phyloP scores from a whole-genome alignment of 345 rosid species.

The Laguncularia racemosa region DNA sequence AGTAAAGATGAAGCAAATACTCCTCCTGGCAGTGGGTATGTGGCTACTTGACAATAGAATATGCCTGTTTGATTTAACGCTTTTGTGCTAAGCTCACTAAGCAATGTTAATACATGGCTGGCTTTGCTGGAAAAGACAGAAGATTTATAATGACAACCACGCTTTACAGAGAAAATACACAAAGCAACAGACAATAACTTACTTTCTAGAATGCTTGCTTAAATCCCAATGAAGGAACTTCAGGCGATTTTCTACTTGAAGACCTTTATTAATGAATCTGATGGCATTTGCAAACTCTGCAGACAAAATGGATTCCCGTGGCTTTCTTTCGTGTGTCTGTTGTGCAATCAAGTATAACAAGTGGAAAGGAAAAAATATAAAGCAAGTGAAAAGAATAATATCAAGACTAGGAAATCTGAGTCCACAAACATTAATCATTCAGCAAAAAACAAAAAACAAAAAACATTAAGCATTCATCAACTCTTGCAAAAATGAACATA shows the following conservation, averaged over 20 bases:
- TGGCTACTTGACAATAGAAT: constrained; percentile 52
- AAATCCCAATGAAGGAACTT: constrained; percentile 91
- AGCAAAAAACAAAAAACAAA: not conserved
- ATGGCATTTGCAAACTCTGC: constrained; percentile 78
- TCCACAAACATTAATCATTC: not conserved
- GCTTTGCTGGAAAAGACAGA: constrained; percentile 40
- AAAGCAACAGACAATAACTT: constrained; percentile 10
- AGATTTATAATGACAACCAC: constrained; percentile 8
- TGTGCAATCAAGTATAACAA: constrained; percentile 16
- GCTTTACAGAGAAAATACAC: constrained; percentile 1
- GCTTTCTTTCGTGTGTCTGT: constrained; percentile 79
- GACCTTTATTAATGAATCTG: constrained; percentile 50
- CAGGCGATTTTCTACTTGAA: constrained; percentile 54
- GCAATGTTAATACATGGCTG: constrained; percentile 57
- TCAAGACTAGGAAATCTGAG: not conserved
- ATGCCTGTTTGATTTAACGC: constrained; percentile 74
- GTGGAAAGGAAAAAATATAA: constrained; percentile 5
- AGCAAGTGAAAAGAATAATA: constrained; percentile 7
- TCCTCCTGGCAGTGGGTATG: constrained; percentile 33
- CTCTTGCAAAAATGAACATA: too few species aligned
- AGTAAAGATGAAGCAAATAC: constrained; percentile 21
- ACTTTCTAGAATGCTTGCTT: constrained; percentile 68
- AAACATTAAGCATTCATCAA: too few species aligned
- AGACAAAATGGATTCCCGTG: constrained; percentile 84
- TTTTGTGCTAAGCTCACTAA: constrained; percentile 55